Percentiles rank a stretch among this genome's conserved stretches.
Evolutionary conservation across 2,329 filamentous ascomycete species (phyloP).

Genomic region (Tolypocladium amazonense): DNA sequence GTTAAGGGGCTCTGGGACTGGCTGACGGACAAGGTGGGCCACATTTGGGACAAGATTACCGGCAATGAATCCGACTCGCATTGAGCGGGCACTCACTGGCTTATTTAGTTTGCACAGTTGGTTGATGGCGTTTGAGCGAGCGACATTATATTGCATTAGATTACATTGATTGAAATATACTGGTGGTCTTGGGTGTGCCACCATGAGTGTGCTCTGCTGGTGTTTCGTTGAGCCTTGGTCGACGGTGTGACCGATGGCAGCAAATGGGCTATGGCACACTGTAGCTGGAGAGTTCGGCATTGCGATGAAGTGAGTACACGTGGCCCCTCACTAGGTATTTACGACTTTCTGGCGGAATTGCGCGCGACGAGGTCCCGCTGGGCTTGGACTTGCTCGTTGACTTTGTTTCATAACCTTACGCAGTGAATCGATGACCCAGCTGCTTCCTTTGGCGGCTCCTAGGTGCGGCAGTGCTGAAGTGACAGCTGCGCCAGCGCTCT

Average conservation of each 20-base stretch:
- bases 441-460: too few species aligned
- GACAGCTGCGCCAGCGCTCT: too few species aligned
- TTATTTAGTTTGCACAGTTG: background rate
- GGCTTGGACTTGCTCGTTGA: too few species aligned
- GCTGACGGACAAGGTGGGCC: conserved; percentile 35
- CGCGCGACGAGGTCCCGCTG: too few species aligned
- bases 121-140: background rate
- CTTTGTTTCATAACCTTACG: too few species aligned
- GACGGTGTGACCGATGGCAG: background rate
- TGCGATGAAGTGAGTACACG: too few species aligned
- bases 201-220: background rate
- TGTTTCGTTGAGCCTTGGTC: background rate
- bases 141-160: background rate
- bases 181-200: background rate
- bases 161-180: background rate
- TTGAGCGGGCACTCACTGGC: background rate
- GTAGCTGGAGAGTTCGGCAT: too few species aligned
- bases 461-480: too few species aligned
- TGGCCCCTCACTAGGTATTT: too few species aligned
- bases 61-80: conserved; percentile 4
- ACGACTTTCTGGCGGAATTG: too few species aligned
- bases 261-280: background rate
- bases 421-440: too few species aligned
- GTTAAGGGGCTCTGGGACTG: conserved; percentile 37
- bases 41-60: conserved; percentile 34